Evolutionary conservation across 129 eudicot genomes (phyloP), one percentile per base, ranked within the genome.

Genomic region (Tanacetum coccineum): DNA sequence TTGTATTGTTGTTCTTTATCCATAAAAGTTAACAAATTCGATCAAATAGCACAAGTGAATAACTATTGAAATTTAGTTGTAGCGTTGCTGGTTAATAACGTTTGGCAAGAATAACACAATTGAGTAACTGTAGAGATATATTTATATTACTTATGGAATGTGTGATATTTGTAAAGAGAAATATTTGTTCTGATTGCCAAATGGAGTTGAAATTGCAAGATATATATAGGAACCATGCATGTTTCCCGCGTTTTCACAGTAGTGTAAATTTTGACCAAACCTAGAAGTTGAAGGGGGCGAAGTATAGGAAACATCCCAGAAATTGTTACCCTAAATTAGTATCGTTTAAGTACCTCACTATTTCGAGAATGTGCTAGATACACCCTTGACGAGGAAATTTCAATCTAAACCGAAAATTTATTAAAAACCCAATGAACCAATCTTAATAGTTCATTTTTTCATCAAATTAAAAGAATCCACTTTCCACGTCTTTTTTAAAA

Each of bases 1-100:
- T 14, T 80, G 72, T 74, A 86, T 78, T 83, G 87, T 70, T 69
- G 57, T 1, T 64, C 6, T 62, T 70, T 83, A 12, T 71, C 87
- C 80, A 75, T 74, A 2, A 53, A 73, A 53, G 7, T 28, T 36
- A 20, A 1, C 53, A 51, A 50, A 50, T 44, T 55, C 14, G 54
- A 57, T 56, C 15, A 48, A 19, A 17, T 6, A 25, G 2, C 50
- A 50, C 54, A 36, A 45, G 45, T 53, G 39, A 87, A 51, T 76
- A 83, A 42, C 13, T 87, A 5, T 7, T 4, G 39, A 32, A 6
- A 32, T 32, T 4, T 32, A 32, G 39, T 32, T 32, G 9, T 1
- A 32, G 39, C 4, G 39, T 32, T 32, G 39, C 39, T 32, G 39
- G 39, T 51, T 67, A 18, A 51, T 48, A 36, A 19, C 40, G 36